Evolutionary conservation across 495 filamentous ascomycete species (phyloP), one percentile per base, ranked within the genome.

Genomic region (Lasiosphaeris hirsuta): DNA sequence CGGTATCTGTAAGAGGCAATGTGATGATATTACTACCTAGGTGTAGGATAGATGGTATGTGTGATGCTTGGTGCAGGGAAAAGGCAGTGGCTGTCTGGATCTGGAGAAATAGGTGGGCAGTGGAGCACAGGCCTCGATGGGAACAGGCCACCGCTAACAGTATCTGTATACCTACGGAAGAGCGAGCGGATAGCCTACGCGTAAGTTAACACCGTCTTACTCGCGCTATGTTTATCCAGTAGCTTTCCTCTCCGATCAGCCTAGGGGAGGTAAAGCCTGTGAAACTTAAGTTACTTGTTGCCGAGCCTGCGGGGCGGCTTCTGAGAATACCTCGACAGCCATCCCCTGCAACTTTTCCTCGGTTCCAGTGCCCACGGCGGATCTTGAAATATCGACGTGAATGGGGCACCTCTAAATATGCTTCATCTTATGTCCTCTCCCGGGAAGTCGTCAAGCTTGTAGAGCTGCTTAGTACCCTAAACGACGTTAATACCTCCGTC

Each of bases 341-440:
- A 75, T 1, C 78, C 79, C 1, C 72, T 81, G 8, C 85, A 85
- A 64, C 88, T 91, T 56, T 64, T 89, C n/a, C 84, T 90, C 80
- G 82, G 81, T 36, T 84, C 89, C 15, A 44, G 42, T n/a, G n/a
- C 5, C 42, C 6, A 44, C 13, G 15, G 23, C 5, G 42, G 14
- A n/a, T 23, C 45, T 4, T 10, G 33, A 11, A 19, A 9, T 3
- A 3, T 10, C 10, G 15, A 15, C 13, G n/a, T 13, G 10, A 13
- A 30, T 8, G 46, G 34, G n/a, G 30, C 45, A 4, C 50, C 56
- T 7, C 49, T 58, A 7, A 14, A 3, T 6, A 42, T 54, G 9
- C 42, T 67, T 15, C 58, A 55, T 10, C 43, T 30, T 38, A 41
- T 69, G 50, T 54, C 45, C 53, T 73, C 6, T 23, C 60, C 6